Conservation (phyloP, 2,329 filamentous ascomycete species). For the Penicillium capsulatum region DNA sequence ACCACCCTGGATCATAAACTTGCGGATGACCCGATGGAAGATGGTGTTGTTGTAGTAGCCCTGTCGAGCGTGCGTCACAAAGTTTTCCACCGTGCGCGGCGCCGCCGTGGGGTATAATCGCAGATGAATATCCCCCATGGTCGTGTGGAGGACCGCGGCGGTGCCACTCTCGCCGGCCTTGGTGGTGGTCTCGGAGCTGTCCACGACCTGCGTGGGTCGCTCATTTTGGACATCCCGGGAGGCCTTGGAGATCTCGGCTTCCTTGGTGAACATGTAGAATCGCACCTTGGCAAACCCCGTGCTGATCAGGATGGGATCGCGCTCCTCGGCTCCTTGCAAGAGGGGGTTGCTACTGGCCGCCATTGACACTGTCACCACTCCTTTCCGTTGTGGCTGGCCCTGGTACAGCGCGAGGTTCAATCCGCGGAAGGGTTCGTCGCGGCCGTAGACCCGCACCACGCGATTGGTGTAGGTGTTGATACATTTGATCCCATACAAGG, state of each 20-base stretch:
- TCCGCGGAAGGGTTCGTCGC: constrained; percentile 81
- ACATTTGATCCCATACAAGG: constrained; percentile 87
- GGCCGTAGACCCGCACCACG: constrained; percentile 83
- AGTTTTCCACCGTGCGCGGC: constrained; percentile 94
- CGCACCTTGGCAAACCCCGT: constrained; percentile 83
- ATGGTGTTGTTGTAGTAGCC: constrained; percentile 98
- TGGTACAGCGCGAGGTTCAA: constrained; percentile 86
- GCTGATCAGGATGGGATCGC: constrained; percentile 81
- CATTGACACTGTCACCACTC: constrained; percentile 91
- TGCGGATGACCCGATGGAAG: constrained; percentile 93
- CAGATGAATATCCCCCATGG: constrained; percentile 87
- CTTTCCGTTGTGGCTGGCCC: constrained; percentile 91
- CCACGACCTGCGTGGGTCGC: constrained; percentile 65
- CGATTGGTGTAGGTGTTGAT: constrained; percentile 94
- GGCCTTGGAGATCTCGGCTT: constrained; percentile 75
- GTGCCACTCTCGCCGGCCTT: constrained; percentile 70
- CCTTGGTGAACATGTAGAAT: constrained; percentile 98
- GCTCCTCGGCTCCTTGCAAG: constrained; percentile 81
- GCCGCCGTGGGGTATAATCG: constrained; percentile 89
- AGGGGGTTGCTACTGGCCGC: constrained; percentile 91
- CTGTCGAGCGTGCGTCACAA: constrained; percentile 81
- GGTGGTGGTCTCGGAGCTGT: constrained; percentile 45
- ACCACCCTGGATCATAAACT: constrained; percentile 93
- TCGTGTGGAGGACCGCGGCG: constrained; percentile 83
- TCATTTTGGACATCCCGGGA: constrained; percentile 93